A percentile compares a stretch with the other conserved stretches of the same genome.
phyloP scores from a whole-genome alignment of 345 rosid genomes.

The Arabidopsis arenosa region DNA sequence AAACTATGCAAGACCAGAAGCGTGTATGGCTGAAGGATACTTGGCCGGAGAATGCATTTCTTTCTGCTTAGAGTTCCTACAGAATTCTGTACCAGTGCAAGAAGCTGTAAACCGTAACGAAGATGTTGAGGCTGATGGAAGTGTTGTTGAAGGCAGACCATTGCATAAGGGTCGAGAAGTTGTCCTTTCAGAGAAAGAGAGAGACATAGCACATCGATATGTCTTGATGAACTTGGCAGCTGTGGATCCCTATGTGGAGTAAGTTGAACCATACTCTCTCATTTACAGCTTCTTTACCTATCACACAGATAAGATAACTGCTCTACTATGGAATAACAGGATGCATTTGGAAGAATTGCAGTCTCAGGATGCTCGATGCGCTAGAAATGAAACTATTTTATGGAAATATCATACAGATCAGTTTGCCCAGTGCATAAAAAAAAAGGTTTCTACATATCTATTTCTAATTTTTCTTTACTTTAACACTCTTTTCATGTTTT shows the following conservation, averaged over 20 bases:
- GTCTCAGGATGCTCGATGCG: neutral
- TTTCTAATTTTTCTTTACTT: neutral
- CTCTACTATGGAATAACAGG: neutral
- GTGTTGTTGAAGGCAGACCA: neutral
- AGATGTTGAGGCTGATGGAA: neutral
- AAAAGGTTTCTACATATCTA: too few relatives aligned
- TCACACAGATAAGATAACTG: neutral
- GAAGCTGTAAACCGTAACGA: neutral
- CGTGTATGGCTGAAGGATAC: neutral
- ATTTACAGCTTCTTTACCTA: too few relatives aligned
- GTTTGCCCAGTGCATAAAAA: neutral
- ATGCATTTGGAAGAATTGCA: neutral
- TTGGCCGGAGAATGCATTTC: conserved; percentile 1
- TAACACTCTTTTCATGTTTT: too few relatives aligned
- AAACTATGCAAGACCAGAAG: conserved; percentile 5
- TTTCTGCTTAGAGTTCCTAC: neutral
- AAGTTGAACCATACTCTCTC: too few relatives aligned
- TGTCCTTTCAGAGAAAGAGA: neutral
- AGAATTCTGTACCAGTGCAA: neutral
- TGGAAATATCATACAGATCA: neutral
- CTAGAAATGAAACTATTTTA: neutral
- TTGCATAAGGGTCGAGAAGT: neutral
- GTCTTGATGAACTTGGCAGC: neutral
- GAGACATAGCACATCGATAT: neutral
- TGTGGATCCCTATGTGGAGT: neutral